Conservation (phyloP, 1,284 basidiomycete genomes). For the Boletus mariae region DNA sequence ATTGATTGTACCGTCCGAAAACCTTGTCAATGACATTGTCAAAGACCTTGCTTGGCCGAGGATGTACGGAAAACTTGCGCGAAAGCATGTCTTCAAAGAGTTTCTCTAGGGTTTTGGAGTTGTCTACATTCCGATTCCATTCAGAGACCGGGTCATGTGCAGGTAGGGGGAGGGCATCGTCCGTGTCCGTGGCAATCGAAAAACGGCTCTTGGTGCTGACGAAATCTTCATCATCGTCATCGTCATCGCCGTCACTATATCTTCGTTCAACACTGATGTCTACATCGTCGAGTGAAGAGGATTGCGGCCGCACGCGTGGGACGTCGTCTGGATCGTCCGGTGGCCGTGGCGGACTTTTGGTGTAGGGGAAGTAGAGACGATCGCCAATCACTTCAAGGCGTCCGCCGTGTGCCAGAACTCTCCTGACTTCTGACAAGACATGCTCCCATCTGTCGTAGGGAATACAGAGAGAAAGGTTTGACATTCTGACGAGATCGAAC, state of each 20-base stretch:
- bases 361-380: slow-evolving; percentile 58
- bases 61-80: slow-evolving; percentile 45
- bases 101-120: slow-evolving; percentile 44
- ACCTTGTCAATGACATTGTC: slow-evolving; percentile 40
- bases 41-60: slow-evolving; percentile 46
- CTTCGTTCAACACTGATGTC: slow-evolving; percentile 5
- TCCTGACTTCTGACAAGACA: slow-evolving; percentile 53
- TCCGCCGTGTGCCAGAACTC: slow-evolving; percentile 59
- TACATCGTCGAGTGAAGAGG: slow-evolving; percentile 15
- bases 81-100: slow-evolving; percentile 53
- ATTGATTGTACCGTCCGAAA: slow-evolving; percentile 46
- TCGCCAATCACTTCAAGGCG: slow-evolving; percentile 72
- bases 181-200: slow-evolving; percentile 21
- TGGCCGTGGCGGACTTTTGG: slow-evolving; percentile 23
- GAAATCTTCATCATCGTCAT: slow-evolving; percentile 28
- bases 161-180: slow-evolving; percentile 5
- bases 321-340: slow-evolving; percentile 3
- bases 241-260: slow-evolving; percentile 6
- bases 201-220: slow-evolving; percentile 33
- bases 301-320: slow-evolving; percentile 1
- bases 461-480: slow-evolving; percentile 58
- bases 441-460: slow-evolving; percentile 55
- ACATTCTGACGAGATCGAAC: slow-evolving; percentile 70
- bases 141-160: slow-evolving; percentile 27
- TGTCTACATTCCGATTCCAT: slow-evolving; percentile 36